Percentiles rank a stretch among this genome's conserved stretches.
phyloP scores from a whole-genome alignment of 2,329 filamentous ascomycete genomes.

The Aureobasidium sp. region DNA sequence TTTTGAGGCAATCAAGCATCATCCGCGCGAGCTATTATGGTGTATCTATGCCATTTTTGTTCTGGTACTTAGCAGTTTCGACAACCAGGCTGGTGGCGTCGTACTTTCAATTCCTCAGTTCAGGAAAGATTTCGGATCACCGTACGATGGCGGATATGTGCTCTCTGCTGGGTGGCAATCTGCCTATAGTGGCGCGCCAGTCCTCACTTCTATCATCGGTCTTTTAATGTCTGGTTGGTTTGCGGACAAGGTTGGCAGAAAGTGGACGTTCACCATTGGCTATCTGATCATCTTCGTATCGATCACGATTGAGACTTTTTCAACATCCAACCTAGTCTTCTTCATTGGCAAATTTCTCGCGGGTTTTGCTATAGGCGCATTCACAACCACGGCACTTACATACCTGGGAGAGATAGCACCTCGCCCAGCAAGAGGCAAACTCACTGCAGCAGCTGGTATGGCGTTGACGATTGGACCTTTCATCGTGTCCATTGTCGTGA shows the following conservation, averaged over 20 bases:
- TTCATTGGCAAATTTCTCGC: slow-evolving; percentile 39
- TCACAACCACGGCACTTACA: slow-evolving; percentile 34
- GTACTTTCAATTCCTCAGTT: slow-evolving; percentile 41
- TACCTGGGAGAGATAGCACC: slow-evolving; percentile 36
- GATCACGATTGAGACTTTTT: slow-evolving; percentile 36
- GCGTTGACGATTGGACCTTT: slow-evolving; percentile 37
- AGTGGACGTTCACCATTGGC: slow-evolving; percentile 29
- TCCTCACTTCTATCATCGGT: slow-evolving; percentile 32
- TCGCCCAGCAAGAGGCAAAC: slow-evolving; percentile 33
- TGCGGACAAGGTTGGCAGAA: slow-evolving; percentile 34
- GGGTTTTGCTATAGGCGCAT: slow-evolving; percentile 35
- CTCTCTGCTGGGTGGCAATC: slow-evolving; percentile 39
- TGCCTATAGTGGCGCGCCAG: slow-evolving; percentile 38
- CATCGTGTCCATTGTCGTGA: slow-evolving; percentile 23
- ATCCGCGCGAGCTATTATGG: slow-evolving; percentile 30
- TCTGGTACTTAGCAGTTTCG: slow-evolving; percentile 35
- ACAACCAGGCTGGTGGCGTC: slow-evolving; percentile 36
- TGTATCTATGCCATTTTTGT: slow-evolving; percentile 36
- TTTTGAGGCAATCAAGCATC: slow-evolving; percentile 22
- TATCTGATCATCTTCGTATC: slow-evolving; percentile 33
- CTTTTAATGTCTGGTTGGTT: slow-evolving; percentile 30
- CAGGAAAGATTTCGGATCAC: slow-evolving; percentile 38
- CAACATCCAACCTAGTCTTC: slow-evolving; percentile 36
- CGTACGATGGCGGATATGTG: slow-evolving; percentile 33
- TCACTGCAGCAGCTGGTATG: slow-evolving; percentile 33